phyloP scores from a whole-genome alignment of 495 filamentous ascomycete species.

The Penicillium pancosmium region DNA sequence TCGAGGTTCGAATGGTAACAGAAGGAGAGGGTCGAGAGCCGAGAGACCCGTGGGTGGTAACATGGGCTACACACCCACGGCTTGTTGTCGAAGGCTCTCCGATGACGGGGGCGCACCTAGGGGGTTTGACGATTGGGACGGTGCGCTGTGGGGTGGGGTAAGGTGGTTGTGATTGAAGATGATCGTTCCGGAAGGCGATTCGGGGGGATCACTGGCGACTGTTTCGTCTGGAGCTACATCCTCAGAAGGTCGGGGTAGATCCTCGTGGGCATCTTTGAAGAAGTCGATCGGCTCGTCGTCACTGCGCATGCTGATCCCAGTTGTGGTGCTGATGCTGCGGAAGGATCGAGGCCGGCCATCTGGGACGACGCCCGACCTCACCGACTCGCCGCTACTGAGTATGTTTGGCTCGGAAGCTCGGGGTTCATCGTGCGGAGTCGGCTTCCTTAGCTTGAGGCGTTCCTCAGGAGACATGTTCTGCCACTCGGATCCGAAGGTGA shows the following conservation, averaged over 20 bases:
- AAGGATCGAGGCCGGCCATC: slow-evolving; percentile 38
- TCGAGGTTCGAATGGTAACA: slow-evolving; percentile 11
- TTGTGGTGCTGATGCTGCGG: slow-evolving; percentile 43
- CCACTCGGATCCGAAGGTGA: slow-evolving; percentile 92
- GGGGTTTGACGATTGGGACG: slow-evolving; percentile 23
- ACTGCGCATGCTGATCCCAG: slow-evolving; percentile 33
- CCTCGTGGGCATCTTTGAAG: slow-evolving; percentile 29
- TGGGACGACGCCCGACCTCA: slow-evolving; percentile 29
- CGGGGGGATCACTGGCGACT: slow-evolving; percentile 3
- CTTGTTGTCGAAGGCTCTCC: slow-evolving; percentile 34
- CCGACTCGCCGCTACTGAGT: slow-evolving; percentile 36
- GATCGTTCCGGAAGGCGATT: slow-evolving; percentile 11
- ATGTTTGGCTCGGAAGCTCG: slow-evolving; percentile 42
- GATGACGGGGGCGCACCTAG: slow-evolving; percentile 28
- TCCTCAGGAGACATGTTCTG: slow-evolving; percentile 81
- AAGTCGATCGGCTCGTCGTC: slow-evolving; percentile 30
- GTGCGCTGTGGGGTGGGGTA: slow-evolving; percentile 15
- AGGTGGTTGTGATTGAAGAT: slow-evolving; percentile 18
- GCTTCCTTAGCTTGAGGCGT: slow-evolving; percentile 61
- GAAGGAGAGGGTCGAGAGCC: not conserved
- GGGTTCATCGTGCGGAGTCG: slow-evolving; percentile 50
- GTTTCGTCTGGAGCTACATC: slow-evolving; percentile 7
- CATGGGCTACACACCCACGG: slow-evolving; percentile 32
- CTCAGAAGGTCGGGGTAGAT: slow-evolving; percentile 7
- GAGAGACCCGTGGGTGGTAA: not conserved